Conservation (phyloP, 441 rosid species). For the Corymbia calophylla region DNA sequence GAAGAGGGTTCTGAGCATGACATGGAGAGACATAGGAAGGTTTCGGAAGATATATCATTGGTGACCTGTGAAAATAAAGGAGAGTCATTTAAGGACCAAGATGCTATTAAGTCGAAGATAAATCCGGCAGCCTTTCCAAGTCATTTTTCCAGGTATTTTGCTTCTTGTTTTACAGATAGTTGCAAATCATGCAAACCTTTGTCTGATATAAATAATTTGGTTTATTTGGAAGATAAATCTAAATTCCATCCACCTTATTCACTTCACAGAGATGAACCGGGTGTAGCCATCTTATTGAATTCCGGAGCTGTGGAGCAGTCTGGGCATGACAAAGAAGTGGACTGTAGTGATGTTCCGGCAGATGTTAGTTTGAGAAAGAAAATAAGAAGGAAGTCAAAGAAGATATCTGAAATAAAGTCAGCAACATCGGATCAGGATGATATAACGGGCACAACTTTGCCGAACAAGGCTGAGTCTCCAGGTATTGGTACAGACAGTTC, state of each 20-base stretch:
- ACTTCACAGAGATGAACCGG: background rate
- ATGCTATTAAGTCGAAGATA: constrained; percentile 6
- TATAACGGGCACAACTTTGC: constrained; percentile 9
- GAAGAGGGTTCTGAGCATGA: constrained; percentile 4
- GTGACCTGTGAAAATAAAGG: constrained; percentile 13
- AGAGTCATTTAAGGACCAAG: constrained; percentile 7
- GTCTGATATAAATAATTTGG: constrained; percentile 2
- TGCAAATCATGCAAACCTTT: background rate
- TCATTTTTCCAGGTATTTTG: background rate
- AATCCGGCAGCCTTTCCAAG: background rate
- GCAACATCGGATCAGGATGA: constrained; percentile 23
- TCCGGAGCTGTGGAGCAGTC: constrained; percentile 14
- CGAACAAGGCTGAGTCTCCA: constrained; percentile 14
- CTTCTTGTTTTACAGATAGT: background rate
- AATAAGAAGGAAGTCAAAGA: constrained; percentile 62
- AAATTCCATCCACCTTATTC: background rate
- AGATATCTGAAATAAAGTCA: constrained; percentile 56
- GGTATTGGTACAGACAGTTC: constrained; percentile 14
- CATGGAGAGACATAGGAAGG: constrained; percentile 3
- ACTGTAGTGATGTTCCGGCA: constrained; percentile 16
- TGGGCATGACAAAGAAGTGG: constrained; percentile 26
- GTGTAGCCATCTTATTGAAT: constrained; percentile 11
- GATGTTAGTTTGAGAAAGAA: constrained; percentile 26
- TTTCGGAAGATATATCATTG: constrained; percentile 10
- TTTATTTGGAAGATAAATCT: constrained; percentile 12